A percentile compares a stretch with the other conserved stretches of the same genome.
Conservation (phyloP, 768 basidiomycete species). For the Psilocybe cubensis region DNA sequence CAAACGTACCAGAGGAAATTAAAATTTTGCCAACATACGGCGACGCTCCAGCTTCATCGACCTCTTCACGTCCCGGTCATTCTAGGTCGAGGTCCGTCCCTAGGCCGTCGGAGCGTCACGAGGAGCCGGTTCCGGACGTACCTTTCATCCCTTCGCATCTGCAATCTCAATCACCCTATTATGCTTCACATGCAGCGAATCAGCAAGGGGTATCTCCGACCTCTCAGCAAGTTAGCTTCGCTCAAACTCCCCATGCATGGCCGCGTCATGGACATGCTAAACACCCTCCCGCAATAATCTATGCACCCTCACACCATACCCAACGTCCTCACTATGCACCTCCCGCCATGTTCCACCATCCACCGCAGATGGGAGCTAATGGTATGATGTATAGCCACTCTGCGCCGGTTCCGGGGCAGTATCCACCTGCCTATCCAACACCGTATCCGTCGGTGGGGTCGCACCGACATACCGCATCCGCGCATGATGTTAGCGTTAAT, state of each 20-base stretch:
- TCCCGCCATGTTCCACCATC: constrained; percentile 60
- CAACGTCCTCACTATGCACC: constrained; percentile 58
- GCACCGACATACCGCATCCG: constrained; percentile 35
- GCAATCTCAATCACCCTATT: constrained; percentile 30
- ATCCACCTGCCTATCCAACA: constrained; percentile 43
- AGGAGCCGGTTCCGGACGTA: constrained; percentile 21
- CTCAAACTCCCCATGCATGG: constrained; percentile 27
- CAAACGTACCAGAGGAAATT: constrained; percentile 59
- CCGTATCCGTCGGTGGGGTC: constrained; percentile 45
- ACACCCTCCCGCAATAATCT: constrained; percentile 59
- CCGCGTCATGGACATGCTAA: constrained; percentile 32
- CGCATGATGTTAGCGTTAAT: constrained; percentile 39
- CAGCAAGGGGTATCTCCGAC: constrained; percentile 13
- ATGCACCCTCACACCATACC: constrained; percentile 56
- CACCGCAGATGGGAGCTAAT: constrained; percentile 54
- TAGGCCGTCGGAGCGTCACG: constrained; percentile 35
- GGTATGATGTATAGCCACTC: constrained; percentile 74
- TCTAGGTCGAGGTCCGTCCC: constrained; percentile 51
- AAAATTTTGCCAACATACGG: constrained; percentile 59
- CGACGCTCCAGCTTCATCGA: constrained; percentile 34
- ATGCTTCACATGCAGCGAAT: constrained; percentile 15
- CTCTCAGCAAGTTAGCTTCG: constrained; percentile 32
- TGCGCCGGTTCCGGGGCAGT: constrained; percentile 46
- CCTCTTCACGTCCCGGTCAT: constrained; percentile 38
- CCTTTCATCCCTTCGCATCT: constrained; percentile 27